Percentiles rank a stretch among this genome's conserved stretches.
phyloP scores from a whole-genome alignment of 2,329 filamentous ascomycete species.

The Phialocephala sp. region DNA sequence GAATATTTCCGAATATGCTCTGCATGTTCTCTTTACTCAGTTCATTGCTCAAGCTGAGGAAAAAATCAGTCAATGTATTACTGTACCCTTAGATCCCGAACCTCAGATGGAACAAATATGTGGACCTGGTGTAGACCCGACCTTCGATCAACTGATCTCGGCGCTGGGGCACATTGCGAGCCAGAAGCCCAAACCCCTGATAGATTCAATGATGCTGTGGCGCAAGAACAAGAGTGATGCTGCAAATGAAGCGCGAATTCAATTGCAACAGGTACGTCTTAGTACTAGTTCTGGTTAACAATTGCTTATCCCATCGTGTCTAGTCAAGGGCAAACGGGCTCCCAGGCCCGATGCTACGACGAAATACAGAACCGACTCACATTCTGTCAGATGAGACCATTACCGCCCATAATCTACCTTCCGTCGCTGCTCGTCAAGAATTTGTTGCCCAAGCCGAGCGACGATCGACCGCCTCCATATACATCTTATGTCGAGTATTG shows the following conservation, averaged over 20 bases:
- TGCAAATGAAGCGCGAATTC: conserved; percentile 69
- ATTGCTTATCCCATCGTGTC: conserved; percentile 28
- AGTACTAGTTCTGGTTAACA: not conserved
- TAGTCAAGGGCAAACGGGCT: conserved; percentile 34
- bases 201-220: conserved; percentile 98
- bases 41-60: conserved; percentile 98
- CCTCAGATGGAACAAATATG: conserved; percentile 88
- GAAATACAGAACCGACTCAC: conserved; percentile 72
- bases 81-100: conserved; percentile 78
- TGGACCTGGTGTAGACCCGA: conserved; percentile 83
- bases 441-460: conserved; percentile 82
- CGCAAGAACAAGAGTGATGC: conserved; percentile 94
- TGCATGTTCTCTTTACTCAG: conserved; percentile 93
- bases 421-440: conserved; percentile 62
- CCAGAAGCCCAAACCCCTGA: conserved; percentile 90
- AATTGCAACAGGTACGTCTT: conserved; percentile 56
- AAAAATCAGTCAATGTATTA: conserved; percentile 89
- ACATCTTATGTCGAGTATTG: conserved; percentile 90
- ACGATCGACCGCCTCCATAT: conserved; percentile 92
- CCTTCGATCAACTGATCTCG: conserved; percentile 92
- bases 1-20: conserved; percentile 96
- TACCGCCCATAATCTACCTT: conserved; percentile 31
- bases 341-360: conserved; percentile 57
- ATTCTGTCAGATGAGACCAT: conserved; percentile 33
- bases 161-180: conserved; percentile 94